Evolutionary conservation across 352 stramenopile genomes (phyloP), one percentile per base, ranked within the genome.

Genomic region (Blastocystis hominis): DNA sequence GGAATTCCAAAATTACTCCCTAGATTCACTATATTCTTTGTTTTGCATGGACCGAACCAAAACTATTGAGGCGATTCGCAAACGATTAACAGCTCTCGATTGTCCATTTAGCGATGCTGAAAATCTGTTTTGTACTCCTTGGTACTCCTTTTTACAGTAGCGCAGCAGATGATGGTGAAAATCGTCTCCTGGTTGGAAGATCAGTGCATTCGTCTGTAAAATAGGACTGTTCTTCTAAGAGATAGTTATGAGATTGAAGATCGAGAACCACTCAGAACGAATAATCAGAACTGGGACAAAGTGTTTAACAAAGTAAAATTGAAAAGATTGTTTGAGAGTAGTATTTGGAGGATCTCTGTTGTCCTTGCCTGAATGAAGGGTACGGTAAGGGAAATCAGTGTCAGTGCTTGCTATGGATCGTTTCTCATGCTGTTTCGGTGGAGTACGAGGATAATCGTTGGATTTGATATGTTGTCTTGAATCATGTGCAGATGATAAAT

Each of bases 191-290:
- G 70, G 70, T 30, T 80, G 34, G 70, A 80, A 80, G 70, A 80
- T 44, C 70, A 80, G 56, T 80, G 70, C 54, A 80, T 80, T 80
- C 70, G 70, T 47, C 47, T 80, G 70, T 80, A 62, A n/a, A 17
- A n/a, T 15, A 5, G 5, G 3, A 47, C 2, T 54, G n/a, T 5
- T 6, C 9, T 2, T 36, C 20, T 47, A 2, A 17, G 24, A 10
- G 5, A 13, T 66, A 80, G 70, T 62, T 80, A 80, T 61, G 70
- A 80, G 15, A 62, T 80, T 44, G 6, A 59, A 15, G 54, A 47
- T n/a, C n/a, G 70, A 1, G 70, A 47, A 34, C 44, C 70, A 30
- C 44, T 80, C 10, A 20, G 70, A n/a, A 80, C 5, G 47, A 80
- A 80, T 64, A 36, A 80, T 20, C 2, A 13, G 17, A 20, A 80